A percentile compares a stretch with the other conserved stretches of the same genome.
Evolutionary conservation across 2,329 filamentous ascomycete species (phyloP).

Genomic region (Verticillium albo-atrum): DNA sequence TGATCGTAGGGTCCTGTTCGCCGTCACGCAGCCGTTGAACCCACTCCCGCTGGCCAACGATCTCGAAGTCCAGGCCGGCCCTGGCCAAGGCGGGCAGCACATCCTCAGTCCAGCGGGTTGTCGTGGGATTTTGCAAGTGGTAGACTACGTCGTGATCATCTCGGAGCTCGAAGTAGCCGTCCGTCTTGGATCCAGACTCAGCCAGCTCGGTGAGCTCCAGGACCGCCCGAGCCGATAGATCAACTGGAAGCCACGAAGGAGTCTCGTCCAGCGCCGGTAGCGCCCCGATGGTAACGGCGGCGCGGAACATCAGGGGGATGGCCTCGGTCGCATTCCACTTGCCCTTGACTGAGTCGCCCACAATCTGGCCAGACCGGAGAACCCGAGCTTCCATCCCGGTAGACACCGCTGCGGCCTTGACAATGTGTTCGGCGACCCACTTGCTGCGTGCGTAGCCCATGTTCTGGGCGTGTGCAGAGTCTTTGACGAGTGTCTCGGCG

Average conservation of each 20-base stretch:
- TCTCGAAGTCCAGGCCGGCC: slow-evolving; percentile 38
- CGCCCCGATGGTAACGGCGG: slow-evolving; percentile 38
- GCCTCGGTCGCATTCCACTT: slow-evolving; percentile 46
- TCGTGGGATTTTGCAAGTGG: slow-evolving; percentile 46
- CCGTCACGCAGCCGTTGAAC: slow-evolving; percentile 35
- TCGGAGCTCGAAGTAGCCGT: slow-evolving; percentile 8
- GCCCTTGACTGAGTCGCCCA: slow-evolving; percentile 39
- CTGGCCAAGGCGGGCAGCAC: slow-evolving; percentile 45
- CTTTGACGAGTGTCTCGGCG: slow-evolving; percentile 27
- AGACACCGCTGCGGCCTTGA: slow-evolving; percentile 21
- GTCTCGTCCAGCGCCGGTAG: slow-evolving; percentile 38
- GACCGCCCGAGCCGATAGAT: slow-evolving; percentile 26
- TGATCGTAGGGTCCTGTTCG: slow-evolving; percentile 41
- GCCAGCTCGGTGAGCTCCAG: slow-evolving; percentile 24
- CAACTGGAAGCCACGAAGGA: slow-evolving; percentile 34
- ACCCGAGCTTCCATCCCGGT: slow-evolving; percentile 28
- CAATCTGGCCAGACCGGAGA: slow-evolving; percentile 38
- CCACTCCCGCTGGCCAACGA: slow-evolving; percentile 40
- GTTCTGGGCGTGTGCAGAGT: slow-evolving; percentile 34
- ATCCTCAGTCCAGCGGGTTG: slow-evolving; percentile 46
- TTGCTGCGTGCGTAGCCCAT: slow-evolving; percentile 51
- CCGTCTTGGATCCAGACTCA: slow-evolving; percentile 2
- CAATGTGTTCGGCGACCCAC: slow-evolving; percentile 41
- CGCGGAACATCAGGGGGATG: slow-evolving; percentile 43
- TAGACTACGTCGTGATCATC: slow-evolving; percentile 31